Conservation (phyloP, 2,329 filamentous ascomycete genomes). For the Ilyonectria mors-panacis region DNA sequence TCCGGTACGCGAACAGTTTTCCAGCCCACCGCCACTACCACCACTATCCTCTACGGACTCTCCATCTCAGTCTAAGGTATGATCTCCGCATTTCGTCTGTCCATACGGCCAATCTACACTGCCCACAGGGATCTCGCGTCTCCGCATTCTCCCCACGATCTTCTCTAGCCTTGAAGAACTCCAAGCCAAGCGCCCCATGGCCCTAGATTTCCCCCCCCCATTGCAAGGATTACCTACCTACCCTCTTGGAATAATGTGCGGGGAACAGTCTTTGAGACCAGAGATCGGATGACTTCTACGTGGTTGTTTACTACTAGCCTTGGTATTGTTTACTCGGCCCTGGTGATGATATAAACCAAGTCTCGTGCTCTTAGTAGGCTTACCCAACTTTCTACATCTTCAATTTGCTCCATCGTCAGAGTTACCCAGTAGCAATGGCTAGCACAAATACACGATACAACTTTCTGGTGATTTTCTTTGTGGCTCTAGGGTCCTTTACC, state of each 20-base stretch:
- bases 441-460: slow-evolving; percentile 9
- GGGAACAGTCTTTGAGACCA: background rate
- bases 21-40: background rate
- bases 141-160: background rate
- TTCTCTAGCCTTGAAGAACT: background rate
- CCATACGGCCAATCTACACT: background rate
- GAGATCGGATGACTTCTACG: background rate
- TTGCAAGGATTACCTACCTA: background rate
- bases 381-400: background rate
- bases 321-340: too few species aligned
- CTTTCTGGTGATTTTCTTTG: slow-evolving; percentile 14
- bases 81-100: background rate
- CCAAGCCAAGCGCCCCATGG: background rate
- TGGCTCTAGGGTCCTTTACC: slow-evolving; percentile 11
- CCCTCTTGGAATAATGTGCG: background rate
- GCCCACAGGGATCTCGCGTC: background rate
- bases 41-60: background rate
- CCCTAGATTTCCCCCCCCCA: background rate
- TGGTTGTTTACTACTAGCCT: too few species aligned
- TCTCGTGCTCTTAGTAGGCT: background rate
- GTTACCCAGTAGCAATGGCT: background rate
- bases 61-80: background rate
- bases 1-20: background rate
- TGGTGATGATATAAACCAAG: background rate
- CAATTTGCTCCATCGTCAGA: background rate